Evolutionary conservation across 2,329 filamentous ascomycete species (phyloP).

Genomic region (Thermoascus crustaceus): DNA sequence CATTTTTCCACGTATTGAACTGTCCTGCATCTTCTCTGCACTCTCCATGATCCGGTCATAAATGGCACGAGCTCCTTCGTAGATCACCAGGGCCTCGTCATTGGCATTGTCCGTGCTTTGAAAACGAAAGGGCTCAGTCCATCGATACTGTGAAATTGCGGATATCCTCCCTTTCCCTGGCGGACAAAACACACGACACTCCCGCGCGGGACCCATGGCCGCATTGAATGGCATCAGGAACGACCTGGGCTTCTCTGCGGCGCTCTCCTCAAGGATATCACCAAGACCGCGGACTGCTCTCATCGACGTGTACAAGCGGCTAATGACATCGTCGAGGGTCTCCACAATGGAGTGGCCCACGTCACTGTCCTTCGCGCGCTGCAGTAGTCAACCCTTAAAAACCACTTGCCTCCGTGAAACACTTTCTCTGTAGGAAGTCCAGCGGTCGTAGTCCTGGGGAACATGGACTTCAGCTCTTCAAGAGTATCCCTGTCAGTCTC

Average conservation of each 20-base stretch:
- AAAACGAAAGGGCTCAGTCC: conserved; percentile 28
- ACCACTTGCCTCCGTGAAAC: conserved; percentile 17
- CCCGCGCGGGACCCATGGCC: conserved; percentile 29
- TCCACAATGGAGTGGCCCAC: conserved; percentile 19
- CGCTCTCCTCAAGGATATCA: conserved; percentile 13
- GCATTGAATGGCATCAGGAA: conserved; percentile 37
- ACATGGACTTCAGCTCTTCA: conserved; percentile 18
- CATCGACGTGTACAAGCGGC: conserved; percentile 32
- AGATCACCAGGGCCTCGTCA: conserved; percentile 12
- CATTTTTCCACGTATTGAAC: conserved; percentile 20
- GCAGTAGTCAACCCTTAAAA: conserved; percentile 36
- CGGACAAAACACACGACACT: conserved; percentile 41
- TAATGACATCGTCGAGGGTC: conserved; percentile 26
- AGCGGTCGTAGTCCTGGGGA: conserved; percentile 16
- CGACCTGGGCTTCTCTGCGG: conserved; percentile 18
- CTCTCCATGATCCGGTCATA: conserved; percentile 21
- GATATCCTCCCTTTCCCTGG: conserved; percentile 25
- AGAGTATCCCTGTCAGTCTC: conserved; percentile 27
- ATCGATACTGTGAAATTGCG: conserved; percentile 36
- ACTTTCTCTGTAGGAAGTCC: conserved; percentile 28
- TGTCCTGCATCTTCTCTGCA: conserved; percentile 11
- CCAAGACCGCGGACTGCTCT: conserved; percentile 29
- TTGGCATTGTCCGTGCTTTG: conserved; percentile 5
- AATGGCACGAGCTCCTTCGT: conserved; percentile 12
- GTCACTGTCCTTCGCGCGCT: conserved; percentile 38